Conservation (phyloP, 1,284 basidiomycete genomes). For the Peniophora sp. region DNA sequence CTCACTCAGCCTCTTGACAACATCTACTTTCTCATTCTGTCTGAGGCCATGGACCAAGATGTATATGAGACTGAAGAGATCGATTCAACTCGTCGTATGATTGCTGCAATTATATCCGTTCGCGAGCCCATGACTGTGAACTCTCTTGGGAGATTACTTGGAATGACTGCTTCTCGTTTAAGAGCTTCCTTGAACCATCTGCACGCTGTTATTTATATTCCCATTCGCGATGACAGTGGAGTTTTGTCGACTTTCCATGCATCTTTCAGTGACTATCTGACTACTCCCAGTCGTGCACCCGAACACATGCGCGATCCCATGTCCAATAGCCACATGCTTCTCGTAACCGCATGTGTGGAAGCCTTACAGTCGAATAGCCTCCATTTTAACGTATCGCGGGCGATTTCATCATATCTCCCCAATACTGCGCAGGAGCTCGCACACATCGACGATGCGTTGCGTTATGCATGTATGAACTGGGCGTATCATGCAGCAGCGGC, state of each 20-base stretch:
- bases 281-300: neutral
- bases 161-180: neutral
- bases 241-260: neutral
- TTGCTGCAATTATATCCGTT: neutral
- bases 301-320: neutral
- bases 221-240: neutral
- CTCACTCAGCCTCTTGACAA: neutral
- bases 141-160: neutral
- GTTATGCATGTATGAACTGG: too few relatives aligned
- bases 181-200: neutral
- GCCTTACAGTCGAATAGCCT: too few relatives aligned
- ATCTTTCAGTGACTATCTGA: neutral
- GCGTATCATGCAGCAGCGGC: too few relatives aligned
- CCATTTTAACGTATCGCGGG: too few relatives aligned
- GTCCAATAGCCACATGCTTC: too few relatives aligned
- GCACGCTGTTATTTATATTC: neutral
- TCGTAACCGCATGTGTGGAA: too few relatives aligned
- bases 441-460: too few relatives aligned
- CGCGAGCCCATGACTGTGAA: neutral
- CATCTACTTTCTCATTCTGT: neutral
- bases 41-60: neutral
- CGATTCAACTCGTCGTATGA: neutral
- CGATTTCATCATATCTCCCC: too few relatives aligned
- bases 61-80: neutral
- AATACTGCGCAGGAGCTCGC: too few relatives aligned